These are phyloP conservation scores for Cadophora gregata DNA, from an alignment of 2,329 filamentous ascomycete species.

Conservation along the genomic window DNA sequence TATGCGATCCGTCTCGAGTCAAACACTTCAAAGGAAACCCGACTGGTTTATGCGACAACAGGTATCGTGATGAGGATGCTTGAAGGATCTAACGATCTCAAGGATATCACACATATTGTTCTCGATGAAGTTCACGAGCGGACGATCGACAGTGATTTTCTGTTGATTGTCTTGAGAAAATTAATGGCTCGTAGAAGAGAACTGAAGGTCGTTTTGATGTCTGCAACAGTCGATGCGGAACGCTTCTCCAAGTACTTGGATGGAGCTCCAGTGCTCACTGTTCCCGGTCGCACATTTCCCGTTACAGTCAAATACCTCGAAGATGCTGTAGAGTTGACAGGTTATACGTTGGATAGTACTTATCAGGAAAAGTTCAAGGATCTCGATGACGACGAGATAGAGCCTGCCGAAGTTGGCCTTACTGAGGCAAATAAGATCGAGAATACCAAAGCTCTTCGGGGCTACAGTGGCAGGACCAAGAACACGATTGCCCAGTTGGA, in stretches of 20 bases:
- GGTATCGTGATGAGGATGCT: conserved; percentile 99
- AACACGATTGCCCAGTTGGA: conserved; percentile 79
- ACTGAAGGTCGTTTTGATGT: conserved; percentile 95
- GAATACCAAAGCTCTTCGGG: conserved; percentile 67
- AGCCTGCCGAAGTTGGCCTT: conserved; percentile 55
- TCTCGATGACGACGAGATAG: conserved; percentile 66
- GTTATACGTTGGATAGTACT: conserved; percentile 66
- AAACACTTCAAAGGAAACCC: conserved; percentile 80
- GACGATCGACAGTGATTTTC: conserved; percentile 94
- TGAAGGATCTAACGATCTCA: conserved; percentile 83
- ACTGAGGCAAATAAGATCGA: conserved; percentile 54
- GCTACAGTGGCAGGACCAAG: conserved; percentile 78
- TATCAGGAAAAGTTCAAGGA: conserved; percentile 57
- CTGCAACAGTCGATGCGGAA: conserved; percentile 92
- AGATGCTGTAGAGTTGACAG: conserved; percentile 88
- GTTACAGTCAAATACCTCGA: conserved; percentile 89
- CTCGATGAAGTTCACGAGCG: conserved; percentile 98
- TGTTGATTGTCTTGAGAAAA: conserved; percentile 89
- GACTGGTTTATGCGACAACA: conserved; percentile 86
- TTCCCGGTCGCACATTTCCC: conserved; percentile 92
- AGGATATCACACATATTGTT: conserved; percentile 90
- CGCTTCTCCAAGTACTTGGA: conserved; percentile 89
- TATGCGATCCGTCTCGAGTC: conserved; percentile 95
- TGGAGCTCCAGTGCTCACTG: conserved; percentile 83
- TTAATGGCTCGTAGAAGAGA: conserved; percentile 77